Base-by-base conservation (phyloP, 228 moss, liverwort and hornwort species). In the Sphagnum fallax region DNA sequence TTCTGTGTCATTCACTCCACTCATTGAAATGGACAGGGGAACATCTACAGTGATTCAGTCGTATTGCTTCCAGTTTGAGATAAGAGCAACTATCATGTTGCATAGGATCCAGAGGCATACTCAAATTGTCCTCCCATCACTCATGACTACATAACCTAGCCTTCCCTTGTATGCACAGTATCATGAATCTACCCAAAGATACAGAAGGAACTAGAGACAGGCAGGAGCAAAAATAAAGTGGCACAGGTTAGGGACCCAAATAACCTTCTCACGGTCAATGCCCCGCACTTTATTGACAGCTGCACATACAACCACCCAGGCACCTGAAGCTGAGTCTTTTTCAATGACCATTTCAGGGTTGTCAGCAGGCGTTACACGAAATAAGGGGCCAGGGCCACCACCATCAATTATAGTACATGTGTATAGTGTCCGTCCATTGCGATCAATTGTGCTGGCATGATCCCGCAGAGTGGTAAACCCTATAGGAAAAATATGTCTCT, bases 251-350 rank as follows among this genome's bases (percentile, higher is more conserved):
- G 63, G 63, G 8, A 48, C 13, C 9, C 63, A 63, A 60, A 73
- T 67, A 61, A 87, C 81, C 82, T 85, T 88, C 67, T 91, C 88
- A 51, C 90, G 90, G 70, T 86, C 85, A n/a, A 83, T 74, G 61
- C 88, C 90, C 70, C 87, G 83, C 66, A 91, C 81, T 74, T 76
- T 81, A 67, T 85, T 91, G 10, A 91, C 90, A 52, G 88, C 85
- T 61, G 90, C 90, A 70, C 83, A 91, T 6, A 91, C 81, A 62
- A 88, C 90, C 53, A 88, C 87, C 90, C 90, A 91, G 13, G 81
- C 88, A 71, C 90, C 90, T 68, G 88, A 88, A 57, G 90, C 83
- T 51, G 90, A 88, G 71, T 79, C 85, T 66, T 78, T 88, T 63
- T 83, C 79, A 61, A 91, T 81, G 58, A 70, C 69, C 62, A 78